Evolutionary conservation across 83 land plant species (phyloP).

Genomic region (Diphasiastrum complanatum): DNA sequence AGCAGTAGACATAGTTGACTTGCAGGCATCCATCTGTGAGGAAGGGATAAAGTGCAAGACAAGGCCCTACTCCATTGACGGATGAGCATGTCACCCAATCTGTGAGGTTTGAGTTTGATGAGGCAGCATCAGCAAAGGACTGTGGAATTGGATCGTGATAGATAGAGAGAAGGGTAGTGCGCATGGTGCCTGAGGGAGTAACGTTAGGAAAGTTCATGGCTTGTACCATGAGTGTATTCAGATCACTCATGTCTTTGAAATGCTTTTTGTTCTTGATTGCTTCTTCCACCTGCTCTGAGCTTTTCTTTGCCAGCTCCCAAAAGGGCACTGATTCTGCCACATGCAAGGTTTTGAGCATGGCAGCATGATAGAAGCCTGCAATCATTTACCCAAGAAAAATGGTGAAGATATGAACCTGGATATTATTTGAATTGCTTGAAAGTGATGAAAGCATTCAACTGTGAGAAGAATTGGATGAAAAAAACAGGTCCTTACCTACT

Average conservation of each 20-base stretch:
- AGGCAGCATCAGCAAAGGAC: no score
- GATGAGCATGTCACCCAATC: no score
- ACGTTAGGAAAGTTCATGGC: not conserved
- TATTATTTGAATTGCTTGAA: not conserved
- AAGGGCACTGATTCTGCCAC: not conserved
- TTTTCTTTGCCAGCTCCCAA: not conserved
- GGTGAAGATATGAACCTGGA: not conserved
- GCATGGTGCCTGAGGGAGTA: not conserved
- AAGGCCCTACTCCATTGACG: no score
- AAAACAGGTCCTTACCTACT: not conserved
- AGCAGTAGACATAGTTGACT: no score
- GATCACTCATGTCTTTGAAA: not conserved
- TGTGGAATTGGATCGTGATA: not conserved
- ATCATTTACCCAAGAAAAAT: not conserved
- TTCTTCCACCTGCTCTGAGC: not conserved
- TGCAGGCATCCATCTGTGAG: no score
- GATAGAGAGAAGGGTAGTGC: not conserved
- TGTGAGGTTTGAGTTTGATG: no score
- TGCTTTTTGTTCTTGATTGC: not conserved
- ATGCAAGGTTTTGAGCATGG: not conserved
- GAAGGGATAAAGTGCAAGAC: no score
- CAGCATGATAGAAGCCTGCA: not conserved
- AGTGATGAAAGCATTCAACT: not conserved
- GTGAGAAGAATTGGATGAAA: not conserved
- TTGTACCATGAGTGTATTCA: not conserved